Conservation (phyloP, 1,284 basidiomycete genomes). For the Vanrija pseudolonga region DNA sequence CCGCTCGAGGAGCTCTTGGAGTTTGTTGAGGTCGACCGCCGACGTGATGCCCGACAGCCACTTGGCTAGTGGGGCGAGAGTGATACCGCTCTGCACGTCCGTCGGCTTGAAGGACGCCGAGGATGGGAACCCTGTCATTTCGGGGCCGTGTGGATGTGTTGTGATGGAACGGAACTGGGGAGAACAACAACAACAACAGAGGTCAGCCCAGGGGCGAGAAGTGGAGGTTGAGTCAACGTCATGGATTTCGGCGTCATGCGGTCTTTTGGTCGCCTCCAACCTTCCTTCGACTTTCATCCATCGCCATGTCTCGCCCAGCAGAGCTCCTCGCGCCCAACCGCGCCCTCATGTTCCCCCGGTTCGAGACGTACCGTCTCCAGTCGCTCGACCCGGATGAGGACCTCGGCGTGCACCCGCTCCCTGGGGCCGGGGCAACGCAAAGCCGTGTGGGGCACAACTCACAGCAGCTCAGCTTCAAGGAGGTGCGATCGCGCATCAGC, state of each 20-base stretch:
- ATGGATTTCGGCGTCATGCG: background rate
- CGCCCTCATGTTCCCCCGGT: constrained; percentile 33
- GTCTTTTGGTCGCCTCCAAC: too few species aligned
- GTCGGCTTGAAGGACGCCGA: constrained; percentile 19
- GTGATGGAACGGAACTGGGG: background rate
- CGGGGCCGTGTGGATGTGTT: background rate
- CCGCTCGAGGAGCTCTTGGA: constrained; percentile 32
- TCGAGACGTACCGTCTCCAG: constrained; percentile 44
- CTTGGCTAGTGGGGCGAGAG: constrained; percentile 31
- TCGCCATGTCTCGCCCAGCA: constrained; percentile 17
- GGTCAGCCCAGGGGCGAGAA: too few species aligned
- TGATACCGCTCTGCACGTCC: constrained; percentile 32
- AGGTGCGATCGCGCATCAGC: constrained; percentile 75
- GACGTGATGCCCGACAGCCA: constrained; percentile 24
- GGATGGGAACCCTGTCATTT: background rate
- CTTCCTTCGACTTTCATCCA: background rate
- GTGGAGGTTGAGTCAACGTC: background rate
- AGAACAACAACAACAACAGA: background rate
- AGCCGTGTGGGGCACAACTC: constrained; percentile 29
- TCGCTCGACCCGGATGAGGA: constrained; percentile 32
- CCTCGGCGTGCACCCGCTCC: constrained; percentile 23
- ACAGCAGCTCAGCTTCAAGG: constrained; percentile 48
- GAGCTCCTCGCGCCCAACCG: constrained; percentile 31
- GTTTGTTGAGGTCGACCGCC: constrained; percentile 29
- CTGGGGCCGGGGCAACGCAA: constrained; percentile 37